A percentile compares a stretch with the other conserved stretches of the same genome.
Conservation (phyloP, 331 rosid species). For the Quercus lobata region DNA sequence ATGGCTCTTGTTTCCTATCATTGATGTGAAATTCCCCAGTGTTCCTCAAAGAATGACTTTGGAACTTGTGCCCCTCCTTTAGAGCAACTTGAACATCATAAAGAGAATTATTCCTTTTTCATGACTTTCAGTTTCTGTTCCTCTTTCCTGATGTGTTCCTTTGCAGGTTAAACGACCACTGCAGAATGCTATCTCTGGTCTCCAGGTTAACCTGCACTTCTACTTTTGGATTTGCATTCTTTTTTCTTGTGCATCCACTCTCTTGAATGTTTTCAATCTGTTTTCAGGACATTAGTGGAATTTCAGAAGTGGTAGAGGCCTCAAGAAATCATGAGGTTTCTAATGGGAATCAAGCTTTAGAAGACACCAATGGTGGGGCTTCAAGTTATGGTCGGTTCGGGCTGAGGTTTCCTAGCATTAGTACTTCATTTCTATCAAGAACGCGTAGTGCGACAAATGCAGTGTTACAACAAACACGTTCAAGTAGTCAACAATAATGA, state of each 20-base stretch:
- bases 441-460: slow-evolving; percentile 72
- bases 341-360: slow-evolving; percentile 14
- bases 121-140: neutral
- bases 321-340: slow-evolving; percentile 17
- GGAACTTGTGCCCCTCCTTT: neutral
- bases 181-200: slow-evolving; percentile 7
- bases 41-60: neutral
- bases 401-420: slow-evolving; percentile 33
- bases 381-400: slow-evolving; percentile 60
- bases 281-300: slow-evolving; percentile 41
- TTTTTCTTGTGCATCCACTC: neutral
- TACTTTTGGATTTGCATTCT: neutral
- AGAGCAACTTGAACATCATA: neutral
- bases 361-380: slow-evolving; percentile 23
- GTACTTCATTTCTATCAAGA: slow-evolving; percentile 48
- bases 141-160: neutral
- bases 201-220: neutral
- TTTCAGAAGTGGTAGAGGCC: slow-evolving; percentile 29
- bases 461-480: slow-evolving; percentile 50
- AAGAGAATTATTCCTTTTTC: neutral
- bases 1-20: neutral
- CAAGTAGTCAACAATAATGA: slow-evolving; percentile 30
- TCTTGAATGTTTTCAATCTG: slow-evolving; percentile 1
- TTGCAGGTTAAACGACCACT: slow-evolving; percentile 11
- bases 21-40: neutral